Percentiles rank a stretch among this genome's conserved stretches.
phyloP scores from a whole-genome alignment of 305 asterid species.

The Fraxinus nigra region DNA sequence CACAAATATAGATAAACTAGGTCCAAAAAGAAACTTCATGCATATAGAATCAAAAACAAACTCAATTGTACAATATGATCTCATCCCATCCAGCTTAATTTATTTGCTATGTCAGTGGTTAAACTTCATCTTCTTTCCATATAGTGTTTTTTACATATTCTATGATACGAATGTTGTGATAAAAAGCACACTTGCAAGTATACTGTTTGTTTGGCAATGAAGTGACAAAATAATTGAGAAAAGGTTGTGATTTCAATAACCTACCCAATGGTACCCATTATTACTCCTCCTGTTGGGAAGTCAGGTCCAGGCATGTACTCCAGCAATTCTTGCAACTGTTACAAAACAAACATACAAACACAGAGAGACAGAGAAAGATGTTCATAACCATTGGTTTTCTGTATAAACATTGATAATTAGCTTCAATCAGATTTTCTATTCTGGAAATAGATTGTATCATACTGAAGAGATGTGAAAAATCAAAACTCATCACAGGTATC shows the following conservation, averaged over 20 bases:
- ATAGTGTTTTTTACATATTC: constrained; percentile 1
- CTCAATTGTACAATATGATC: neutral
- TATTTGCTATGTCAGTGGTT: neutral
- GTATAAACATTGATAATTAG: constrained; percentile 2
- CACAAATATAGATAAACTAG: neutral
- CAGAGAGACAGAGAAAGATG: constrained; percentile 6
- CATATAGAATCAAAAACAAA: neutral
- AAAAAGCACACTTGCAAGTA: constrained; percentile 1
- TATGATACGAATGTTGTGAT: neutral
- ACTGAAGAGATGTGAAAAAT: constrained; percentile 6
- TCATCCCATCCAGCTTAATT: neutral
- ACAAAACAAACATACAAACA: constrained; percentile 1
- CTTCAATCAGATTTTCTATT: neutral
- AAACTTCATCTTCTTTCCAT: constrained; percentile 4
- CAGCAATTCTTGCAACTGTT: constrained; percentile 88
- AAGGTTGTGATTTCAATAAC: constrained; percentile 22
- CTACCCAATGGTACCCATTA: constrained; percentile 96
- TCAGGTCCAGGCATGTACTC: constrained; percentile 99
- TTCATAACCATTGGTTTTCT: constrained; percentile 1
- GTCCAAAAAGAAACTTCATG: neutral
- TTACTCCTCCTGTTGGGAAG: constrained; percentile 96
- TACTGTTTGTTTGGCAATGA: constrained; percentile 15
- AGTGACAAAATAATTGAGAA: neutral
- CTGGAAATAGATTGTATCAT: constrained; percentile 7
- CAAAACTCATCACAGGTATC: neutral